phyloP scores from a whole-genome alignment of 2,329 filamentous ascomycete species.

The Trichoderma sp. region DNA sequence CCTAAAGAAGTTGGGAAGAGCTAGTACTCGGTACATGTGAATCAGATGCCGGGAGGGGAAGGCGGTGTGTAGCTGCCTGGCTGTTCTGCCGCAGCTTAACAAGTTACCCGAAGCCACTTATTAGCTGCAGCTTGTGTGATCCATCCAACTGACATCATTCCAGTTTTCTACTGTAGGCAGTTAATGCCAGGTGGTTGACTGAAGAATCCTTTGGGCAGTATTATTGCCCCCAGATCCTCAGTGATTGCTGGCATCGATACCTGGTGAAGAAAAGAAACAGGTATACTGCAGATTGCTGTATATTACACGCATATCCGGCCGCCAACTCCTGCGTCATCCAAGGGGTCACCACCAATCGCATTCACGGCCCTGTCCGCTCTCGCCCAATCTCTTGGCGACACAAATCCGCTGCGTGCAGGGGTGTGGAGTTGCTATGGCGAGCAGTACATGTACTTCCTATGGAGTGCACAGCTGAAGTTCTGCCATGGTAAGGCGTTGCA shows the following conservation, averaged over 20 bases:
- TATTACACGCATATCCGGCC: neutral
- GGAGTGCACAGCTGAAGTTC: neutral
- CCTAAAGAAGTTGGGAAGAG: neutral
- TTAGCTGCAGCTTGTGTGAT: neutral
- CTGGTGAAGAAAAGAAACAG: neutral
- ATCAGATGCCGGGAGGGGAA: neutral
- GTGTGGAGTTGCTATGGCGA: neutral
- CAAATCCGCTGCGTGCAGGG: neutral
- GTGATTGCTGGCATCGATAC: neutral
- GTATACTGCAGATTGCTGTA: neutral
- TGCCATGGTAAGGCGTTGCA: neutral
- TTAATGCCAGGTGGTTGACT: too few relatives aligned
- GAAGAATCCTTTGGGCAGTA: neutral
- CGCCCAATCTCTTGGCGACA: neutral
- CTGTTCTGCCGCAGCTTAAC: neutral
- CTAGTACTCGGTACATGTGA: neutral
- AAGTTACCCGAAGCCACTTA: neutral
- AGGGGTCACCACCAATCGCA: neutral
- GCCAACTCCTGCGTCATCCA: neutral
- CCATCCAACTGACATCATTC: neutral
- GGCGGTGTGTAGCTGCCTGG: slow-evolving; percentile 12
- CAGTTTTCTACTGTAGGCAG: too few relatives aligned
- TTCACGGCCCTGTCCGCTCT: neutral
- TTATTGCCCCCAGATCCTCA: neutral
- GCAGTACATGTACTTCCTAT: neutral